These are phyloP conservation scores for Xylariaceae sp. DNA, from an alignment of 2,329 filamentous ascomycete species.

Conservation along the genomic window DNA sequence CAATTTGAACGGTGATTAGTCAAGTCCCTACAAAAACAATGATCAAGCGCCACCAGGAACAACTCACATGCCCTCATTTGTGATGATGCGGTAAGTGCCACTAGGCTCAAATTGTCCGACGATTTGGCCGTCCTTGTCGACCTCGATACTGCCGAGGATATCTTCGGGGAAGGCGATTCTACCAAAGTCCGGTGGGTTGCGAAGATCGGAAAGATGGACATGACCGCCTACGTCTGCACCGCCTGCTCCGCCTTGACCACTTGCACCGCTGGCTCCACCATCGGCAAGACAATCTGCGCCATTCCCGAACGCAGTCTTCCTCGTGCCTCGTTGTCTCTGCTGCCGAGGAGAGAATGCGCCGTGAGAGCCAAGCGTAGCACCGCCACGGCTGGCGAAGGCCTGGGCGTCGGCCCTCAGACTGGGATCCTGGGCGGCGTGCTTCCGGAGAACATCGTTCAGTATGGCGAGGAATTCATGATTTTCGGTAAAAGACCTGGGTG, in stretches of 20 bases:
- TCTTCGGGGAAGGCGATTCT: conserved; percentile 65
- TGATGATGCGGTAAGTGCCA: conserved; percentile 59
- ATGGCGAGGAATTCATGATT: conserved; percentile 56
- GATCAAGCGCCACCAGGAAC: background rate
- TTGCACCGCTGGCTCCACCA: conserved; percentile 50
- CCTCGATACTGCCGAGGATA: conserved; percentile 63
- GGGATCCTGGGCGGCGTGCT: conserved; percentile 53
- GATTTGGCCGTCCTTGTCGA: conserved; percentile 52
- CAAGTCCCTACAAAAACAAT: background rate
- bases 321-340: conserved; percentile 29
- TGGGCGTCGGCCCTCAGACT: conserved; percentile 50
- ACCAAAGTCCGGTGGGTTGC: conserved; percentile 62
- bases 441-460: conserved; percentile 50
- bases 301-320: conserved; percentile 25
- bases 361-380: conserved; percentile 46
- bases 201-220: conserved; percentile 58
- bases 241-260: conserved; percentile 56
- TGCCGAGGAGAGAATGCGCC: conserved; percentile 46
- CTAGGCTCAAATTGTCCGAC: conserved; percentile 54
- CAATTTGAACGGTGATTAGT: conserved; percentile 10
- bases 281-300: conserved; percentile 41
- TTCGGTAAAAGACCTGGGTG: conserved; percentile 52
- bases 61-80: conserved; percentile 63
- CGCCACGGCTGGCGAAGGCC: conserved; percentile 55
- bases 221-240: conserved; percentile 56